A percentile compares a stretch with the other conserved stretches of the same genome.
phyloP scores from a whole-genome alignment of 208 protist species.

The Crithidia brevicula region DNA sequence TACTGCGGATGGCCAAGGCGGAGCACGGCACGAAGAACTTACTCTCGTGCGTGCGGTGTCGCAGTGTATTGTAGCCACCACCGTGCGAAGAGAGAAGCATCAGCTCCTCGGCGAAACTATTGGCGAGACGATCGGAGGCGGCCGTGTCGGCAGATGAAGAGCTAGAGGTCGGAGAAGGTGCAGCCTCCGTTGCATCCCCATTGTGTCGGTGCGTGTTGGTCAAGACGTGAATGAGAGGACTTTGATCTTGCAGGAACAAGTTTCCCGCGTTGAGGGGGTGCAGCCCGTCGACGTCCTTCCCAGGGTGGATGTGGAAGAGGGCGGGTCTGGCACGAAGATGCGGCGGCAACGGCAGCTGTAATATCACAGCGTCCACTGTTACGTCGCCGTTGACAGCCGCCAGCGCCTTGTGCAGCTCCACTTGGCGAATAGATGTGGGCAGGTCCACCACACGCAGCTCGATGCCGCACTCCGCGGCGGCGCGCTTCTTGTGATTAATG shows the following conservation, averaged over 20 bases:
- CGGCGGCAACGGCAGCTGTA: constrained; percentile 94
- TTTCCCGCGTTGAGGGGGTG: constrained; percentile 92
- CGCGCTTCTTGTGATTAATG: constrained; percentile 53
- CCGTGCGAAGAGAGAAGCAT: constrained; percentile 20
- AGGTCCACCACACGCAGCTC: constrained; percentile 41
- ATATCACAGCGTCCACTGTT: constrained; percentile 73
- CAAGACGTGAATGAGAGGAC: constrained; percentile 27
- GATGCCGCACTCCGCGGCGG: constrained; percentile 57
- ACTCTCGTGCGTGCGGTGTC: constrained; percentile 47
- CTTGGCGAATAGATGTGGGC: constrained; percentile 33
- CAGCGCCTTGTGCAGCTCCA: constrained; percentile 45
- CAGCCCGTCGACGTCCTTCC: constrained; percentile 95
- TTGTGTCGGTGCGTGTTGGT: neutral
- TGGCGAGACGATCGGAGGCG: neutral
- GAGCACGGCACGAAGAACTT: constrained; percentile 73
- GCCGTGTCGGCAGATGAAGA: too few species aligned
- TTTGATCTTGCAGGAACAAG: constrained; percentile 67
- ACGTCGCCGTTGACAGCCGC: constrained; percentile 40
- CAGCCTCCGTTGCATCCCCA: too few species aligned
- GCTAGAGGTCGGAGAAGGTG: too few species aligned
- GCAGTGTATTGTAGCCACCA: constrained; percentile 28
- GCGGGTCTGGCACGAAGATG: constrained; percentile 84
- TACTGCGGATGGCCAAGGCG: constrained; percentile 55
- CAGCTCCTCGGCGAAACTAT: constrained; percentile 16
- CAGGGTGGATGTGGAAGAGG: constrained; percentile 64